These are phyloP conservation scores for Phytophthora syringae DNA, from an alignment of 352 stramenopile genomes.

Conservation along the genomic window DNA sequence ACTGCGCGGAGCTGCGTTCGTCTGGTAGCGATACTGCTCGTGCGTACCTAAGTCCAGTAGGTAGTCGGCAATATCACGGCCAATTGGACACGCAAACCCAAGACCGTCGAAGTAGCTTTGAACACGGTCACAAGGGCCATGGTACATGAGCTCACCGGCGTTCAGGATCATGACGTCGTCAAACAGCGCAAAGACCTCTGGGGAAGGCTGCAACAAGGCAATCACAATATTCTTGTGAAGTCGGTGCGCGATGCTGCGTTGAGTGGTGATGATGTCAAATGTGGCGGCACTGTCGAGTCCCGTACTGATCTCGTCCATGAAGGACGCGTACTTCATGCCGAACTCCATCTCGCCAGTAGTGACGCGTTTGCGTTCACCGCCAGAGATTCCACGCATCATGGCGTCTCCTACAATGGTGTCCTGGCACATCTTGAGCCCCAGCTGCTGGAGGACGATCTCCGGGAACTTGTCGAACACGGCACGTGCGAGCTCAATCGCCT, in stretches of 20 bases:
- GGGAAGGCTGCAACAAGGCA: slow-evolving; percentile 83
- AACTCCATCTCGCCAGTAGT: slow-evolving; percentile 87
- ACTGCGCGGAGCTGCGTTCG: not conserved
- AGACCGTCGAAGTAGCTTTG: not conserved
- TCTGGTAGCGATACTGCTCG: not conserved
- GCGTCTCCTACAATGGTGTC: slow-evolving; percentile 59
- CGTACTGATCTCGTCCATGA: slow-evolving; percentile 93
- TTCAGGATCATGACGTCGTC: slow-evolving; percentile 59
- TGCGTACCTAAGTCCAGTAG: not conserved
- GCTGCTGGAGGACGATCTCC: slow-evolving; percentile 46
- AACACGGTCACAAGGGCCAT: not conserved
- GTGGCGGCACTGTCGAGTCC: slow-evolving; percentile 44
- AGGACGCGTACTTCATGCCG: slow-evolving; percentile 60
- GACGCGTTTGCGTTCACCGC: slow-evolving; percentile 65
- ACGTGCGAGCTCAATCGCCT: too few species aligned
- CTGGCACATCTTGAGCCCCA: slow-evolving; percentile 44
- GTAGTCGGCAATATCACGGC: not conserved
- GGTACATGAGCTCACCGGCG: slow-evolving; percentile 72
- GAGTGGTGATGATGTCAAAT: slow-evolving; percentile 54
- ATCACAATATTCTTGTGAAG: slow-evolving; percentile 46
- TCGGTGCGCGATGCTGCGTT: slow-evolving; percentile 36
- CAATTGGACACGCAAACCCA: not conserved
- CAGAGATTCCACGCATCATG: slow-evolving; percentile 60
- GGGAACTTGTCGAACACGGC: slow-evolving; percentile 40
- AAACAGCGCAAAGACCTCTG: slow-evolving; percentile 89